Percentiles rank a stretch among this genome's conserved stretches.
Evolutionary conservation across 2,329 filamentous ascomycete species (phyloP).

Genomic region (Cytospora piceae): DNA sequence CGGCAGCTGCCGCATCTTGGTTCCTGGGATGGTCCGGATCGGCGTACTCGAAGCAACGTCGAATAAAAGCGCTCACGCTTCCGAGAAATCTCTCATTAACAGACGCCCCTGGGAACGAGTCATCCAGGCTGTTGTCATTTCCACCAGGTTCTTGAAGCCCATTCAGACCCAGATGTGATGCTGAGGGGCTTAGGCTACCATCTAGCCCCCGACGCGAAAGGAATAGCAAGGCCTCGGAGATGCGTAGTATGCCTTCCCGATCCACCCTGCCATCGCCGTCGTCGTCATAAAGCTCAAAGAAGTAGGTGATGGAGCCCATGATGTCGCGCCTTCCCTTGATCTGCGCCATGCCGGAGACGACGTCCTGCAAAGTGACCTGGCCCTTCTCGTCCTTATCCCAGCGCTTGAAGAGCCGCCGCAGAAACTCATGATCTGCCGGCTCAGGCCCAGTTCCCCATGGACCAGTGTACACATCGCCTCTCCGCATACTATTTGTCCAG

Average conservation of each 20-base stretch:
- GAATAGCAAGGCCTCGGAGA: slow-evolving; percentile 92
- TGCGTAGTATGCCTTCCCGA: slow-evolving; percentile 89
- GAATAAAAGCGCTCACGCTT: slow-evolving; percentile 93
- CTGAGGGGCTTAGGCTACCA: slow-evolving; percentile 69
- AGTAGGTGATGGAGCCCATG: slow-evolving; percentile 97
- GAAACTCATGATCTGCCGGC: slow-evolving; percentile 93
- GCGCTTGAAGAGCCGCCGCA: slow-evolving; percentile 81
- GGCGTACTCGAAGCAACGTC: slow-evolving; percentile 96
- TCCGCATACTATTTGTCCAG: slow-evolving; percentile 62
- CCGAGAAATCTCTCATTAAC: slow-evolving; percentile 88
- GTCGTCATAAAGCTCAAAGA: slow-evolving; percentile 97
- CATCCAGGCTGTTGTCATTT: slow-evolving; percentile 40
- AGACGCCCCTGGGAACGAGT: slow-evolving; percentile 55
- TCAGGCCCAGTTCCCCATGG: slow-evolving; percentile 62
- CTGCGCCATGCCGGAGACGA: slow-evolving; percentile 85
- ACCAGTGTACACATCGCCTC: slow-evolving; percentile 48
- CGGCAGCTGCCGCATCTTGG: slow-evolving; percentile 30
- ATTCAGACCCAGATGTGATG: slow-evolving; percentile 59
- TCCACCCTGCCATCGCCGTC: slow-evolving; percentile 89
- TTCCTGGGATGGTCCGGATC: slow-evolving; percentile 82
- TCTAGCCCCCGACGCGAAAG: slow-evolving; percentile 87
- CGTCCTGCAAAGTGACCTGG: slow-evolving; percentile 85
- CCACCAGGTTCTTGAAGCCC: slow-evolving; percentile 41
- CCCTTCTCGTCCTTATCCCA: slow-evolving; percentile 83
- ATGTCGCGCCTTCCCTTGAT: slow-evolving; percentile 95